phyloP scores from a whole-genome alignment of 2,329 filamentous ascomycete genomes.

The Emmonsiellopsis sp. region DNA sequence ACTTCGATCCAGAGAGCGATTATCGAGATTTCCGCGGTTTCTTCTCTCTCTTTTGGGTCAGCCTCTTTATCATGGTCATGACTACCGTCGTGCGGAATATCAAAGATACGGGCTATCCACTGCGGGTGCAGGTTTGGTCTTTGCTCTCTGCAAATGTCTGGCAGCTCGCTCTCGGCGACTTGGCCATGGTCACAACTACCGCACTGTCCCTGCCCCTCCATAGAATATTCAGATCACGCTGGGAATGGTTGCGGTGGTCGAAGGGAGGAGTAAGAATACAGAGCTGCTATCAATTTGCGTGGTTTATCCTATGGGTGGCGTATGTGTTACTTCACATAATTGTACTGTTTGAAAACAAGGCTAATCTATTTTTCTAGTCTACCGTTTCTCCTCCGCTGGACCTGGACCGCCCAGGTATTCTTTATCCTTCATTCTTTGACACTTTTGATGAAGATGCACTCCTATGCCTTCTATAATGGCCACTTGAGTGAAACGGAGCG shows the following conservation, averaged over 20 bases:
- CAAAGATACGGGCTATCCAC: slow-evolving; percentile 82
- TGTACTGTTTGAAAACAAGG: background rate
- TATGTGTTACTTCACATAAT: slow-evolving; percentile 25
- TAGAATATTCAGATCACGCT: slow-evolving; percentile 51
- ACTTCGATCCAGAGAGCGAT: slow-evolving; percentile 88
- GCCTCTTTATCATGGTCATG: slow-evolving; percentile 90
- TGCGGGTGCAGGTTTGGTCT: slow-evolving; percentile 79
- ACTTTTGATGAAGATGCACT: slow-evolving; percentile 98
- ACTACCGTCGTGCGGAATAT: slow-evolving; percentile 89
- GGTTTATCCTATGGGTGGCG: slow-evolving; percentile 75
- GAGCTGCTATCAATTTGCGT: slow-evolving; percentile 67
- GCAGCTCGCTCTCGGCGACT: slow-evolving; percentile 75
- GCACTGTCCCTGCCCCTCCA: slow-evolving; percentile 66
- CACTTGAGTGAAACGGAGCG: slow-evolving; percentile 83
- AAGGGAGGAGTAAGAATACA: slow-evolving; percentile 72
- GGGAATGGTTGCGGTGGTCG: slow-evolving; percentile 58
- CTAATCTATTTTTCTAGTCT: slow-evolving; percentile 39
- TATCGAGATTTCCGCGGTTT: slow-evolving; percentile 94
- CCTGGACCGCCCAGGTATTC: slow-evolving; percentile 96
- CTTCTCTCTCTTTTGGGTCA: slow-evolving; percentile 98
- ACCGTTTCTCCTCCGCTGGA: slow-evolving; percentile 81
- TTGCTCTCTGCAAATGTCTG: slow-evolving; percentile 82
- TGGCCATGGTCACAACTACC: slow-evolving; percentile 73
- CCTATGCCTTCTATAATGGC: slow-evolving; percentile 96
- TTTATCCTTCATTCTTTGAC: slow-evolving; percentile 83